Conservation (phyloP, 345 rosid species). For the Lagerstroemia speciosa region DNA sequence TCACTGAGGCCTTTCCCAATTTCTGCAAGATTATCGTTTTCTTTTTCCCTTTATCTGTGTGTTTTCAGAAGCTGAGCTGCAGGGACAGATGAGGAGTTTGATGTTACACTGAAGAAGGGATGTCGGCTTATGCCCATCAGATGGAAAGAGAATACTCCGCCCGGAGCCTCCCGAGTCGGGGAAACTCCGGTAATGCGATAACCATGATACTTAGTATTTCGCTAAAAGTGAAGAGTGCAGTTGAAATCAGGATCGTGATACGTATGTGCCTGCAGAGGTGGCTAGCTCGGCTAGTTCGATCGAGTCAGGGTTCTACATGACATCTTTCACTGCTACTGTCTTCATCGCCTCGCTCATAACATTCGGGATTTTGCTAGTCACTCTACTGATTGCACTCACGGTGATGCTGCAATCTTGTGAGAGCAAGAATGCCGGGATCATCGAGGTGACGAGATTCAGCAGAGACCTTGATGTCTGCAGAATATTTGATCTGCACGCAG, state of each 20-base stretch:
- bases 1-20: too few relatives aligned
- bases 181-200: slow-evolving; percentile 46
- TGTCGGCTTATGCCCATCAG: slow-evolving; percentile 72
- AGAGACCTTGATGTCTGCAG: slow-evolving; percentile 40
- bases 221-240: not conserved
- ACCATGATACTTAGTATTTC: not conserved
- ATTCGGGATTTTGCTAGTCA: slow-evolving; percentile 47
- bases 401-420: slow-evolving; percentile 76
- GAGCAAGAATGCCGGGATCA: slow-evolving; percentile 31
- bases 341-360: slow-evolving; percentile 52
- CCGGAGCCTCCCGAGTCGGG: slow-evolving; percentile 48
- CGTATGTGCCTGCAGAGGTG: slow-evolving; percentile 25
- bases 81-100: not conserved
- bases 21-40: too few relatives aligned
- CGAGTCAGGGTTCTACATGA: slow-evolving; percentile 75
- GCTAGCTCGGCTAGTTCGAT: slow-evolving; percentile 37
- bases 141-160: slow-evolving; percentile 68
- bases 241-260: too few relatives aligned
- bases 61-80: not conserved
- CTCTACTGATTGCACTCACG: slow-evolving; percentile 50
- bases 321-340: slow-evolving; percentile 63
- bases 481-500: slow-evolving; percentile 38
- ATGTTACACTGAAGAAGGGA: slow-evolving; percentile 9
- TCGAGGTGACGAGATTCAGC: slow-evolving; percentile 30
- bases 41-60: not conserved